Evolutionary conservation across 345 rosid genomes (phyloP), one percentile per base, ranked within the genome.

Genomic region (Boechera retrofracta): DNA sequence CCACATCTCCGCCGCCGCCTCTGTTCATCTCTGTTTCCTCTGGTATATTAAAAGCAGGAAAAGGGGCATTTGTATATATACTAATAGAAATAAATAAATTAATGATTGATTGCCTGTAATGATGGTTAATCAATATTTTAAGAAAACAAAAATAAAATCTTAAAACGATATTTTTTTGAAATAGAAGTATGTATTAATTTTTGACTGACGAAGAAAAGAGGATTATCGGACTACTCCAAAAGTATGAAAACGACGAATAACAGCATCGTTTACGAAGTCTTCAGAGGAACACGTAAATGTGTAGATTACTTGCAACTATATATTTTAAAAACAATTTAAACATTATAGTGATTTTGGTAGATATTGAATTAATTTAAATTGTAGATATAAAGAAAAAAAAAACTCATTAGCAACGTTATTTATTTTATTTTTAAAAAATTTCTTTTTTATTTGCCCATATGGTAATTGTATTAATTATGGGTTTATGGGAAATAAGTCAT

Each of bases 1-100:
- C 83, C 39, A 78, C 87, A 80, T 88, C 75, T 58, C 47, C 70
- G 11, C 74, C 47, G 64, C 29, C 74, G 42, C 26, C 66, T 38
- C 13, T 64, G 72, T 31, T 71, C 81, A 77, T 75, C 53, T 62
- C 67, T 74, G 67, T 64, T 69, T 67, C 45, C 53, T 72, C 21
- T 33, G 48, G 12, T 10, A 11, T 44, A 35, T 75, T 67, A 38
- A 49, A 33, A 44, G 52, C 59, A 36, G 35, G 41, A 45, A 57
- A 33, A 57, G 10, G 11, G 7, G n/a, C 12, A 68, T 62, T 5
- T 24, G 36, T 28, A 54, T 32, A 61, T 36, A 58, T 16, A 5
- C 11, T 16, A 3, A 18, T 63, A 62, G 24, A 41, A 5, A 45
- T 36, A 39, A 6, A 4, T 28, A 15, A 15, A 38, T 44, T 56